Conservation (phyloP, 1,139 yeast genomes). For the Geotrichum citri-aurantii region DNA sequence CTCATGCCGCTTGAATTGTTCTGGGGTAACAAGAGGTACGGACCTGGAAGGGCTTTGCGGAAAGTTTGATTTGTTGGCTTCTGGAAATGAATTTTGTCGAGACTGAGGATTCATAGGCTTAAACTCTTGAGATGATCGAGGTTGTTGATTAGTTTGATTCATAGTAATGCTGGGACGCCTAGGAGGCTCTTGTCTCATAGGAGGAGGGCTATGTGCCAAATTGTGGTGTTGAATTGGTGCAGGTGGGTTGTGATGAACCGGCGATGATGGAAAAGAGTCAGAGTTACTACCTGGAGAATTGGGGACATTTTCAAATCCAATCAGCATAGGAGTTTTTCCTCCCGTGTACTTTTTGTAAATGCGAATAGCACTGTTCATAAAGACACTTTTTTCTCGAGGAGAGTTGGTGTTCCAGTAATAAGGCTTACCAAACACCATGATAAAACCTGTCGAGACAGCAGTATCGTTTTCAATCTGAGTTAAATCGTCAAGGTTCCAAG, state of each 20-base stretch:
- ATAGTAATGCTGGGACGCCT: not conserved
- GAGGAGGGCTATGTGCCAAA: not conserved
- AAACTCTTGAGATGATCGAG: not conserved
- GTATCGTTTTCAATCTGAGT: constrained; percentile 52
- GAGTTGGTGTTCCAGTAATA: constrained; percentile 83
- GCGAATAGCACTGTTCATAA: constrained; percentile 57
- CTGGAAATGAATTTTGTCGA: not conserved
- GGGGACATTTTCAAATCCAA: constrained; percentile 35
- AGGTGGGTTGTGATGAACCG: not conserved
- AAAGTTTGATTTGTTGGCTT: not conserved
- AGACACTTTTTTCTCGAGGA: constrained; percentile 59
- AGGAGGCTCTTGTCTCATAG: not conserved
- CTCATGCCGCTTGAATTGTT: not conserved
- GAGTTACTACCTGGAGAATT: not conserved
- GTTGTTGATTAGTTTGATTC: not conserved
- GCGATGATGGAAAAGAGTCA: not conserved
- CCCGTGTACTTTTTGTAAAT: constrained; percentile 65
- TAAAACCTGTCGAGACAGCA: constrained; percentile 38
- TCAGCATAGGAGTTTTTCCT: constrained; percentile 57
- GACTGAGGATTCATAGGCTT: not conserved
- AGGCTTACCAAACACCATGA: constrained; percentile 61
- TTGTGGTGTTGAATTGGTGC: not conserved
- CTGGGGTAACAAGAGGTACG: not conserved
- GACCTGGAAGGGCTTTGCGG: not conserved
- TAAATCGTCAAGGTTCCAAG: constrained; percentile 83